phyloP scores from a whole-genome alignment of 345 rosid genomes.

The Citrus trifoliata region DNA sequence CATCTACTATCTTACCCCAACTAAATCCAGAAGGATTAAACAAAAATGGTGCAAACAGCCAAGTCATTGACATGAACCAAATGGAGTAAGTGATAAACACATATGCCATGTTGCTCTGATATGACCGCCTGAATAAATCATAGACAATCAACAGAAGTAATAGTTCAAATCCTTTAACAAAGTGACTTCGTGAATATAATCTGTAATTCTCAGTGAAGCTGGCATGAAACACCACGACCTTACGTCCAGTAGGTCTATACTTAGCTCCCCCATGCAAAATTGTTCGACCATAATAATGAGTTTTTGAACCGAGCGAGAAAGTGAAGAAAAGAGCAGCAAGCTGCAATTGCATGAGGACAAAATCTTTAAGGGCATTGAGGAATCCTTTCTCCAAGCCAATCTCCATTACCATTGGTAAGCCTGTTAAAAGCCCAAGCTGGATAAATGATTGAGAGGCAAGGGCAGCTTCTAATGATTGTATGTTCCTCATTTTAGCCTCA shows the following conservation, averaged over 20 bases:
- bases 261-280: conserved; percentile 88
- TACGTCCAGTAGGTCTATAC: conserved; percentile 94
- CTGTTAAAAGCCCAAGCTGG: conserved; percentile 94
- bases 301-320: conserved; percentile 90
- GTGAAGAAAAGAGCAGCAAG: conserved; percentile 97
- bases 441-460: conserved; percentile 96
- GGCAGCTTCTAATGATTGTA: conserved; percentile 87
- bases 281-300: conserved; percentile 88
- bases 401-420: conserved; percentile 99
- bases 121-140: conserved; percentile 78
- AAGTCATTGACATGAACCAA: conserved; percentile 95
- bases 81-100: conserved; percentile 79
- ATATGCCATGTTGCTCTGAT: conserved; percentile 83
- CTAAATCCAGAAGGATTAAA: conserved; percentile 88
- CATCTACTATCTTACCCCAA: conserved; percentile 92
- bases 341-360: conserved; percentile 94
- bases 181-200: conserved; percentile 91
- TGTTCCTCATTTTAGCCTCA: conserved; percentile 75
- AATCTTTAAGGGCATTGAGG: conserved; percentile 85
- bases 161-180: conserved; percentile 89
- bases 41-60: conserved; percentile 93
- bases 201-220: conserved; percentile 89
- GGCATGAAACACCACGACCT: conserved; percentile 90
- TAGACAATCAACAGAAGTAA: conserved; percentile 72
- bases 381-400: conserved; percentile 95